A percentile compares a stretch with the other conserved stretches of the same genome.
Conservation (phyloP, 345 rosid genomes). For the Limnanthes douglasii region DNA sequence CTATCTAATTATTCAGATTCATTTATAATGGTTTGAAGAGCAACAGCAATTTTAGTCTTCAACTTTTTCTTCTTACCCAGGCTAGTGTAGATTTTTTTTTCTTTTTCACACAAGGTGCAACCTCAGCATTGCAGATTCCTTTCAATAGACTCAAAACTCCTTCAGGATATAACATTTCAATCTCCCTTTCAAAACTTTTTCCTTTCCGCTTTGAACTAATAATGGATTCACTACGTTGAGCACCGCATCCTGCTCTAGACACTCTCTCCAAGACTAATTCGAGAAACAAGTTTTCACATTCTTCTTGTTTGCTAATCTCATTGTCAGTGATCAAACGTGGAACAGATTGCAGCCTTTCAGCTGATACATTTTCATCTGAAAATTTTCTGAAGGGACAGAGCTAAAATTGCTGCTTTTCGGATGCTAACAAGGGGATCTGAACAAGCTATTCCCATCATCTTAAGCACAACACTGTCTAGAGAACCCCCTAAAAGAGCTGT, state of each 20-base stretch:
- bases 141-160: conserved; percentile 47
- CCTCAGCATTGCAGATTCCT: conserved; percentile 62
- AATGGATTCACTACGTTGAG: conserved; percentile 10
- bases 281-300: conserved; percentile 77
- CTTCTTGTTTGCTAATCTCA: conserved; percentile 89
- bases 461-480: conserved; percentile 51
- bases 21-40: conserved; percentile 67
- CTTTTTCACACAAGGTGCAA: conserved; percentile 81
- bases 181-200: conserved; percentile 28
- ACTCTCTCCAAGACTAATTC: conserved; percentile 70
- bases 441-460: conserved; percentile 76
- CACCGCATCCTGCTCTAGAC: conserved; percentile 34
- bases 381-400: conserved; percentile 58
- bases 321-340: conserved; percentile 76
- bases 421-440: conserved; percentile 91
- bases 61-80: conserved; percentile 70
- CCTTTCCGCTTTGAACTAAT: conserved; percentile 10
- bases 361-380: conserved; percentile 42
- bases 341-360: conserved; percentile 88
- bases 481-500: conserved; percentile 46
- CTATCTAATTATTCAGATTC: conserved; percentile 62
- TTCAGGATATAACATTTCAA: conserved; percentile 34
- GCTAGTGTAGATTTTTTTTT: conserved; percentile 64
- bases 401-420: conserved; percentile 74
- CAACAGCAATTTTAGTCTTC: conserved; percentile 42